Evolutionary conservation across 2,329 filamentous ascomycete species (phyloP).

Genomic region (Akanthomyces uredinophilus): DNA sequence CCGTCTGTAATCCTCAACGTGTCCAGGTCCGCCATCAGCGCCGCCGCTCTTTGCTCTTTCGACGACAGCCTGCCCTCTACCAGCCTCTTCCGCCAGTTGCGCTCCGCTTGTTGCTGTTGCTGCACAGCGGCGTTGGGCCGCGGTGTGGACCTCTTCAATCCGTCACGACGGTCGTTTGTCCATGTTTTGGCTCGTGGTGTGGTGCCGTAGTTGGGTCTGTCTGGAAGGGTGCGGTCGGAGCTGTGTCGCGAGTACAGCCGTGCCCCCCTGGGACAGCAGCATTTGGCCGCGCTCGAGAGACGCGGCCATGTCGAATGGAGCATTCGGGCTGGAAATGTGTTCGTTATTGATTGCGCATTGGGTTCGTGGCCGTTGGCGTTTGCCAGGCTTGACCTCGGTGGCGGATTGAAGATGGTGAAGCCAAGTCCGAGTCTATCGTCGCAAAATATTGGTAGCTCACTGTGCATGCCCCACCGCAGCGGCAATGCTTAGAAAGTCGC

Average conservation of each 20-base stretch:
- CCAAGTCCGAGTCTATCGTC: not conserved
- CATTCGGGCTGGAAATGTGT: slow-evolving; percentile 23
- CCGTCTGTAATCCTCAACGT: not conserved
- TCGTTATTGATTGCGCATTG: not conserved
- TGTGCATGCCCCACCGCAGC: not conserved
- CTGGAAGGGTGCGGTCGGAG: not conserved
- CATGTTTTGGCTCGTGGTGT: not conserved
- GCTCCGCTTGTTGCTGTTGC: not conserved
- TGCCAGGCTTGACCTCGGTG: not conserved
- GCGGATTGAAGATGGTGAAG: not conserved
- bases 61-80: not conserved
- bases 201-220: not conserved
- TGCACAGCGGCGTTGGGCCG: not conserved
- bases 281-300: slow-evolving; percentile 20
- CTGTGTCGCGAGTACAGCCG: not conserved
- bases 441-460: not conserved
- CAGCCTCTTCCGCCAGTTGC: not conserved
- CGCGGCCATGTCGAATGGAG: slow-evolving; percentile 26
- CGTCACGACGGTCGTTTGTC: not conserved
- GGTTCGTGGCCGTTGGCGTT: not conserved
- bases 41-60: not conserved
- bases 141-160: no score
- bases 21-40: not conserved
- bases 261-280: not conserved
- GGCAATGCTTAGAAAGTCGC: not conserved